Conservation (phyloP, 2,329 filamentous ascomycete genomes). For the Colletotrichum destructivum region DNA sequence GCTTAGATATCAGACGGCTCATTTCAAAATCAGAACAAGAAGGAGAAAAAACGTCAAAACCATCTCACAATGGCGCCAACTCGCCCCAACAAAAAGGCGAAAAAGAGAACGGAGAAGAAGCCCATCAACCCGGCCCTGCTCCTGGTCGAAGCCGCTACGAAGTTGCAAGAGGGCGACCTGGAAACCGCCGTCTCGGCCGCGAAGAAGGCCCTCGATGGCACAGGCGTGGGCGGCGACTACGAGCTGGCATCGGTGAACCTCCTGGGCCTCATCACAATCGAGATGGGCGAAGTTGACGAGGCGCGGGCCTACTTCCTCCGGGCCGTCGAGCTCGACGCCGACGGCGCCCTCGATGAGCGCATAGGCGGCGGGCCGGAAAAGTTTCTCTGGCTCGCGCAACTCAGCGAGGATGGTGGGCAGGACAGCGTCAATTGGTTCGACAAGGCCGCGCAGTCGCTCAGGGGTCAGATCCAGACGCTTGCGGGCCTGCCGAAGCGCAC, state of each 20-base stretch:
- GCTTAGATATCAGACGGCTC: neutral
- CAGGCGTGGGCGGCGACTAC: conserved; percentile 62
- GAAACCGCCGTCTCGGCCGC: conserved; percentile 59
- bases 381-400: conserved; percentile 93
- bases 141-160: conserved; percentile 58
- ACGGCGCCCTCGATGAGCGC: conserved; percentile 79
- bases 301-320: conserved; percentile 81
- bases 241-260: conserved; percentile 80
- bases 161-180: conserved; percentile 59
- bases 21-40: neutral
- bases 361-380: conserved; percentile 91
- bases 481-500: conserved; percentile 62
- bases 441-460: conserved; percentile 79
- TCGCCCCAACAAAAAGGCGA: conserved; percentile 56
- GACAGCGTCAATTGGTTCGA: conserved; percentile 79
- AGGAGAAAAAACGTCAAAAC: neutral
- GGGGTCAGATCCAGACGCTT: conserved; percentile 77
- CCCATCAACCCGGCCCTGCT: conserved; percentile 47
- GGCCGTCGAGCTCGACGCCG: conserved; percentile 82
- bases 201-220: conserved; percentile 59
- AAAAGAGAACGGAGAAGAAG: conserved; percentile 50
- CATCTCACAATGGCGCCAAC: conserved; percentile 57
- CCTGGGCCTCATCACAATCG: conserved; percentile 85
- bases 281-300: conserved; percentile 84
- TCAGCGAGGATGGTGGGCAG: conserved; percentile 79